Percentiles rank a stretch among this genome's conserved stretches.
Evolutionary conservation across 139 green algal species (phyloP).

Genomic region (Desmodesmus armatus): DNA sequence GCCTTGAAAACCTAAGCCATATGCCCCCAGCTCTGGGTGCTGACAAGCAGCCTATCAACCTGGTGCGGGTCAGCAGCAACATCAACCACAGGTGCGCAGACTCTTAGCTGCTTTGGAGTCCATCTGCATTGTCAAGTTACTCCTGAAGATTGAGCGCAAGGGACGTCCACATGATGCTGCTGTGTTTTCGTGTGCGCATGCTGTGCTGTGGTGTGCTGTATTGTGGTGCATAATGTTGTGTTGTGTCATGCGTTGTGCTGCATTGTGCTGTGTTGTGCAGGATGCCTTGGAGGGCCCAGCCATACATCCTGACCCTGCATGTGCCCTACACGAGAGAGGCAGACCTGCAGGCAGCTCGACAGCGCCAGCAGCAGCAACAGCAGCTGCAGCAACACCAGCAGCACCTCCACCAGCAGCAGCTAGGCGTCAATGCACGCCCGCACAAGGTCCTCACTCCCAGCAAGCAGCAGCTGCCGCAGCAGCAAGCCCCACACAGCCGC

Average conservation of each 20-base stretch:
- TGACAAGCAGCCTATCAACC: constrained; percentile 26
- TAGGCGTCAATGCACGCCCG: not conserved
- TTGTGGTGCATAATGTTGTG: too few species aligned
- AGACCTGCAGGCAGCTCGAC: constrained; percentile 19
- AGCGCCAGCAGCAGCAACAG: constrained; percentile 17
- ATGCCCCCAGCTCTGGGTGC: constrained; percentile 35
- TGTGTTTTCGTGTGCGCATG: too few species aligned
- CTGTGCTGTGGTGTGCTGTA: too few species aligned
- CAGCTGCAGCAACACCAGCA: too few species aligned
- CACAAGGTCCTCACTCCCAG: too few species aligned
- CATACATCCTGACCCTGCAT: constrained; percentile 73
- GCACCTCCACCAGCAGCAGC: not conserved
- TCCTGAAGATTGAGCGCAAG: not conserved
- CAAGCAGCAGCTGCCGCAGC: not conserved
- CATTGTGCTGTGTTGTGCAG: constrained; percentile 10
- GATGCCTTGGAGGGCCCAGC: constrained; percentile 61
- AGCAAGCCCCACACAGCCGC: not conserved
- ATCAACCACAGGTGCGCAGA: constrained; percentile 45
- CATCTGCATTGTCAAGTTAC: not conserved
- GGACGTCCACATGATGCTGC: not conserved
- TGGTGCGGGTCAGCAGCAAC: constrained; percentile 32
- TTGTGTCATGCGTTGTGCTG: too few species aligned
- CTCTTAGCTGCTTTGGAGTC: not conserved
- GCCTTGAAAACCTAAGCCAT: constrained; percentile 33
- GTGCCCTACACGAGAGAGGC: constrained; percentile 53